These are phyloP conservation scores for Colletotrichum sp. DNA, from an alignment of 2,329 filamentous ascomycete species.

Conservation along the genomic window DNA sequence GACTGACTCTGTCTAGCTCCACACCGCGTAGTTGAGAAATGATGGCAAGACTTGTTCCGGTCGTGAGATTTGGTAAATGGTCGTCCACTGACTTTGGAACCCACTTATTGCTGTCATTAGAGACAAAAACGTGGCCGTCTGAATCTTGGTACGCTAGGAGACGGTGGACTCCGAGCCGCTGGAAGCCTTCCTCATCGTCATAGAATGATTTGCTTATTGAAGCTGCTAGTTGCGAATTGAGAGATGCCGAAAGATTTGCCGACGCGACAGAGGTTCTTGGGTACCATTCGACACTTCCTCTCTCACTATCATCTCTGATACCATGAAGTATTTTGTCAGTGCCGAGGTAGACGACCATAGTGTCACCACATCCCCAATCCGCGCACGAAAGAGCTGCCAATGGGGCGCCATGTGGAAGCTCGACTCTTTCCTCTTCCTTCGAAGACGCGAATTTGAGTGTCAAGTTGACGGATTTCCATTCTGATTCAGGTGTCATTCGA, in stretches of 20 bases:
- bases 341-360: neutral
- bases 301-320: neutral
- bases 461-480: neutral
- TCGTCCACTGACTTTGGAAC: neutral
- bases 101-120: neutral
- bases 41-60: neutral
- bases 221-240: neutral
- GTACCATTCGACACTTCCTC: neutral
- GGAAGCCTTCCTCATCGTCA: neutral
- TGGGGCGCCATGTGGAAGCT: neutral
- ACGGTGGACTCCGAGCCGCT: neutral
- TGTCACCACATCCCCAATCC: neutral
- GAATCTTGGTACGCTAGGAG: neutral
- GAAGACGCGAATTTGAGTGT: neutral
- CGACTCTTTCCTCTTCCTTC: neutral
- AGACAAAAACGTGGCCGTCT: neutral
- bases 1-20: neutral
- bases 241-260: neutral
- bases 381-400: neutral
- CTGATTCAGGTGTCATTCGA: neutral
- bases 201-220: neutral
- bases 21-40: neutral
- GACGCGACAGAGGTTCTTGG: neutral
- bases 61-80: neutral
- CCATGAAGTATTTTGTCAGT: neutral